phyloP scores from a whole-genome alignment of 768 basidiomycete species.

The Leccinum broughii region DNA sequence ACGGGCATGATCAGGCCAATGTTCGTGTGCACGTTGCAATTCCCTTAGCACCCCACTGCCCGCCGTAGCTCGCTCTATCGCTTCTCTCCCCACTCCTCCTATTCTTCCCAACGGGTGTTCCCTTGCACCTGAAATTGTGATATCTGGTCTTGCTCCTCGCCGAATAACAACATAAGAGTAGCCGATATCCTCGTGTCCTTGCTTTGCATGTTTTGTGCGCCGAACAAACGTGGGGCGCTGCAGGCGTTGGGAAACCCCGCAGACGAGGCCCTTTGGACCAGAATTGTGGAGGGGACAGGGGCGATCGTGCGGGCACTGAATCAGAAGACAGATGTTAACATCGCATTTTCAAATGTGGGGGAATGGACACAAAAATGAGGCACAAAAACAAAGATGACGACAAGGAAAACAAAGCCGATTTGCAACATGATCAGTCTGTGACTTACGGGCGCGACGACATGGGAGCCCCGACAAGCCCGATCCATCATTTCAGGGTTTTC shows the following conservation, averaged over 20 bases:
- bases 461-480: constrained; percentile 53
- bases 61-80: constrained; percentile 27
- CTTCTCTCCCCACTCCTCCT: constrained; percentile 33
- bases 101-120: constrained; percentile 26
- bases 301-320: constrained; percentile 88
- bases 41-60: constrained; percentile 25
- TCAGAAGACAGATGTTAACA: constrained; percentile 3
- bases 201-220: constrained; percentile 80
- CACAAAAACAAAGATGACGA: not conserved
- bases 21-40: constrained; percentile 23
- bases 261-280: constrained; percentile 56
- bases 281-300: constrained; percentile 73
- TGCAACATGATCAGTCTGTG: not conserved
- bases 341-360: constrained; percentile 20
- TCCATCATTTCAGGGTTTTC: constrained; percentile 44
- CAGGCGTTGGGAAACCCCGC: constrained; percentile 85
- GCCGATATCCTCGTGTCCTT: constrained; percentile 82
- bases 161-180: constrained; percentile 92
- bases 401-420: not conserved
- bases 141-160: constrained; percentile 67
- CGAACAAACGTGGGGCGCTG: constrained; percentile 86
- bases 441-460: constrained; percentile 88
- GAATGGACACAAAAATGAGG: constrained; percentile 8
- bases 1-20: constrained; percentile 18
- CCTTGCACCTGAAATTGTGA: constrained; percentile 3